These are phyloP conservation scores for Penstemon davidsonii DNA, from an alignment of 257 asterid genomes.

Conservation along the genomic window DNA sequence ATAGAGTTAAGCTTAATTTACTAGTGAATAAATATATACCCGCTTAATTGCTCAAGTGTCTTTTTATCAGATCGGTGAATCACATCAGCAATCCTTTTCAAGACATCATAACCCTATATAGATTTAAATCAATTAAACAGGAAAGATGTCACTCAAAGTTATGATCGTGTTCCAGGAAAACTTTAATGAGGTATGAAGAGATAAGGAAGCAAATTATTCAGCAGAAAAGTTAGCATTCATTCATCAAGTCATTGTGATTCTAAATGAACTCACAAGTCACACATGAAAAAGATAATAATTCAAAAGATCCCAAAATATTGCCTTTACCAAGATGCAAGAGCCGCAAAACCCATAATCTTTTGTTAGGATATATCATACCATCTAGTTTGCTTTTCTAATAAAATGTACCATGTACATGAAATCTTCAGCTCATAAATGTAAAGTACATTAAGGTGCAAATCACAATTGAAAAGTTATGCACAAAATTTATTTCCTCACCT, in stretches of 20 bases:
- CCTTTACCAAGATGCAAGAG: constrained; percentile 17
- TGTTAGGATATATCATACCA: neutral
- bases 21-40: constrained; percentile 38
- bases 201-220: constrained; percentile 9
- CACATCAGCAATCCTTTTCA: constrained; percentile 82
- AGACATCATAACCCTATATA: constrained; percentile 77
- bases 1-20: neutral
- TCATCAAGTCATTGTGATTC: neutral
- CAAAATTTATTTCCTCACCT: constrained; percentile 49
- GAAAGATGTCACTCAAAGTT: constrained; percentile 3
- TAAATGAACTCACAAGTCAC: constrained; percentile 19
- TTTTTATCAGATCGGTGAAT: constrained; percentile 61
- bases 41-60: constrained; percentile 76
- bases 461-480: constrained; percentile 1
- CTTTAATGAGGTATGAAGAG: neutral
- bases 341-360: constrained; percentile 6
- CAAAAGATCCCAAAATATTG: constrained; percentile 7
- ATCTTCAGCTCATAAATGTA: constrained; percentile 8
- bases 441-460: constrained; percentile 12
- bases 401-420: constrained; percentile 8
- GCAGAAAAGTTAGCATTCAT: constrained; percentile 12
- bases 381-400: neutral
- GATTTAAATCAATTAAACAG: constrained; percentile 22
- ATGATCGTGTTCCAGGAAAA: constrained; percentile 8
- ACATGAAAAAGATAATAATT: constrained; percentile 7